Conservation (phyloP, 345 rosid species). For the Clarkia xantiana region DNA sequence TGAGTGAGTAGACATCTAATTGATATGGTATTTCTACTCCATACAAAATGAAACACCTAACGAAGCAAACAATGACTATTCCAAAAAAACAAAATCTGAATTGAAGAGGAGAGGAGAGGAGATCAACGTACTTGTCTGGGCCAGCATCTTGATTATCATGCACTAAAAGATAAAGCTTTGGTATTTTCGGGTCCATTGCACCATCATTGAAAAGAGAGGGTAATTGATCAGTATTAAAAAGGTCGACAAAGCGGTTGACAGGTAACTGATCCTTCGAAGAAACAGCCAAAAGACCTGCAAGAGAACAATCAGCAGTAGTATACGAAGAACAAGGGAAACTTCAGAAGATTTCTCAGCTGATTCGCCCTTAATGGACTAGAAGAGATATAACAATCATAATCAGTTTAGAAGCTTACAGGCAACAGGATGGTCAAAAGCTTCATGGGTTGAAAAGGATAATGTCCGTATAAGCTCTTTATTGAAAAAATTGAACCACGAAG, state of each 20-base stretch:
- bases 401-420: conserved; percentile 51
- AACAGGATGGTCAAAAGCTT: conserved; percentile 97
- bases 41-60: too few relatives aligned
- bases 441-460: conserved; percentile 79
- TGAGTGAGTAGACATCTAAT: too few relatives aligned
- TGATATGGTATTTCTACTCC: too few relatives aligned
- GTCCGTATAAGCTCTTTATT: conserved; percentile 63
- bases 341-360: not conserved
- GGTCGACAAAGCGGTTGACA: conserved; percentile 65
- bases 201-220: conserved; percentile 81
- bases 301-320: not conserved
- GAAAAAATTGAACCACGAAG: conserved; percentile 78
- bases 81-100: not conserved
- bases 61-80: not conserved
- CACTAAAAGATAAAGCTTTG: conserved; percentile 73
- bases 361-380: not conserved
- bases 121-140: conserved; percentile 61
- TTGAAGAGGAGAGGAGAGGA: conserved; percentile 9
- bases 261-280: conserved; percentile 92
- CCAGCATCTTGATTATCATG: conserved; percentile 82
- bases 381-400: conserved; percentile 4
- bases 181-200: conserved; percentile 81
- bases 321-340: not conserved
- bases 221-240: conserved; percentile 62
- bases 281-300: conserved; percentile 79